Base-by-base conservation (phyloP, 2,329 filamentous ascomycete genomes). In the Colletotrichum brevisporum region DNA sequence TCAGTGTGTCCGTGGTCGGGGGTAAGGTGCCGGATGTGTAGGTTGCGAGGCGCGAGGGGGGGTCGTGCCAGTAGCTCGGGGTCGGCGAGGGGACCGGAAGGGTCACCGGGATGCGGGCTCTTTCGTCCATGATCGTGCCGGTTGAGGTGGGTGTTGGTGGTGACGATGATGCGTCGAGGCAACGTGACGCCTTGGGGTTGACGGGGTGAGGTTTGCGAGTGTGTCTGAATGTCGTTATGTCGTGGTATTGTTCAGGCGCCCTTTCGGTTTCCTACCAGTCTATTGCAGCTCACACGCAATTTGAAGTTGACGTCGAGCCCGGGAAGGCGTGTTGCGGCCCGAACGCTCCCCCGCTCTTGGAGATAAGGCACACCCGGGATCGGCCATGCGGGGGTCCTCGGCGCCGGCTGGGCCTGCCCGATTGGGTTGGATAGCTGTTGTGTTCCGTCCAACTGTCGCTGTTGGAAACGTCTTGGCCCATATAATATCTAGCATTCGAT, bases 51-150 rank as follows among this genome's bases (percentile, higher is more conserved):
- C 80, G 72, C 58, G 80, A 78, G 0, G 83, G 82, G 31, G 83
- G 80, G 50, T 81, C 70, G 6, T 80, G 75, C 85, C 84, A 88
- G 75, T 84, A 86, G 13, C 86, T 78, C 4, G 65, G 55, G 2
- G 84, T 85, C 0, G 84, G 81, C 60, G 81, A 77, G 6, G 79
- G 70, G 4, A 80, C 76, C 0, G 85, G 85, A 2, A 81, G 54
- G 1, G 63, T 47, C 24, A 71, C 70, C 3, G 70, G 60, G 26
- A 64, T 36, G n/a, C 53, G 15, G 31, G 68, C 55, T 47, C 63
- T 48, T 45, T 41, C 15, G 16, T 71, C 63, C 70, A 71, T 71
- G 15, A 24, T 41, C 8, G 1, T 59, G 27, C 13, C 5, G 24
- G 47, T 50, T 36, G 24, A 24, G 1, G 26, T 9, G 2, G 50